A percentile compares a stretch with the other conserved stretches of the same genome.
Conservation (phyloP, 805 yeast genomes). For the Cyberlindnera meyerae region DNA sequence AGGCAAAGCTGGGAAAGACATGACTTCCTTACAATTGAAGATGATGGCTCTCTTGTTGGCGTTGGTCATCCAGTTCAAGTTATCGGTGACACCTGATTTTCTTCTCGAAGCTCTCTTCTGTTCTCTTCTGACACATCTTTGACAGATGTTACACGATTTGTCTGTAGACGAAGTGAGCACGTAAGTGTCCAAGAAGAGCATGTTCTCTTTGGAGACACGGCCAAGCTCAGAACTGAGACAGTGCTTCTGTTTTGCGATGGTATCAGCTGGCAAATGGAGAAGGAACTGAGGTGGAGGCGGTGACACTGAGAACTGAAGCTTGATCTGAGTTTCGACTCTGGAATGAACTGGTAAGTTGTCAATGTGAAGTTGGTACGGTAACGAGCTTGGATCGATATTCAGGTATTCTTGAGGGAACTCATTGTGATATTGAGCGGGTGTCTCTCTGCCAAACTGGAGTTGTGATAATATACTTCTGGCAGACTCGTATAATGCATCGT, state of each 20-base stretch:
- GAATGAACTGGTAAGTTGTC: constrained; percentile 72
- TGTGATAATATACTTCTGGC: constrained; percentile 22
- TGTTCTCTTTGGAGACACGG: constrained; percentile 43
- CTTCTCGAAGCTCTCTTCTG: constrained; percentile 91
- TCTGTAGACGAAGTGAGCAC: constrained; percentile 58
- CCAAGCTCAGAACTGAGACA: constrained; percentile 48
- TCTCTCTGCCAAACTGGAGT: constrained; percentile 24
- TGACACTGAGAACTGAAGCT: constrained; percentile 57
- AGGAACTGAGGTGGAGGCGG: constrained; percentile 75
- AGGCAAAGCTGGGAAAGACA: constrained; percentile 60
- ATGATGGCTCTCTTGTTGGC: constrained; percentile 78
- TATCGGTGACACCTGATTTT: constrained; percentile 73
- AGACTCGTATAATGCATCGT: constrained; percentile 15
- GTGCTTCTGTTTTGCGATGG: constrained; percentile 81
- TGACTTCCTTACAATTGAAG: constrained; percentile 85
- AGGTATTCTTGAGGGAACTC: constrained; percentile 26
- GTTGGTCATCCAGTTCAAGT: constrained; percentile 70
- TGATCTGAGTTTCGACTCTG: constrained; percentile 94
- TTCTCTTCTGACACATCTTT: constrained; percentile 87
- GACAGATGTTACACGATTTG: constrained; percentile 70
- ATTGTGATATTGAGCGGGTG: constrained; percentile 19
- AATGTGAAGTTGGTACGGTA: constrained; percentile 47
- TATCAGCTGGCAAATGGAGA: constrained; percentile 79
- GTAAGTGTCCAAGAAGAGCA: constrained; percentile 70
- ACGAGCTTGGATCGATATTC: constrained; percentile 22